phyloP scores from a whole-genome alignment of 2,329 filamentous ascomycete species.

The Fonsecaea erecta region DNA sequence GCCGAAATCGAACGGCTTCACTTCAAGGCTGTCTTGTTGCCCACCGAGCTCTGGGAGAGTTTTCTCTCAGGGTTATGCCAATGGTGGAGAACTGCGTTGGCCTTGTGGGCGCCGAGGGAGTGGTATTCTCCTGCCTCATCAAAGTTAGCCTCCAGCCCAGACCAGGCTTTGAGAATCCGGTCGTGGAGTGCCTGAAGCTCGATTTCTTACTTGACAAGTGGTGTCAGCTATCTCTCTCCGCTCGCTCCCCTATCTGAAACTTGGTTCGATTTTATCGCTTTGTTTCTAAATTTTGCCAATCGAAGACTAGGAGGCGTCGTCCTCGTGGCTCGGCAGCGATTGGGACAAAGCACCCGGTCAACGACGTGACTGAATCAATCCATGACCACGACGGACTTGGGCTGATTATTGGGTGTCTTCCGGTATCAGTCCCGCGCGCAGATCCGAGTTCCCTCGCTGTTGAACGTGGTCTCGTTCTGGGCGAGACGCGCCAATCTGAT shows the following conservation, averaged over 20 bases:
- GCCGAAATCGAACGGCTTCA: neutral
- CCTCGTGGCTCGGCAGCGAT: neutral
- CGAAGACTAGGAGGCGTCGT: neutral
- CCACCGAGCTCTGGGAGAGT: neutral
- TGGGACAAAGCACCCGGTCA: conserved; percentile 8
- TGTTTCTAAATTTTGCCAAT: conserved; percentile 3
- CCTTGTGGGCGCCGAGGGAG: neutral
- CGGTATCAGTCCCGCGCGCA: conserved; percentile 3
- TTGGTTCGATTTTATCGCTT: conserved; percentile 5
- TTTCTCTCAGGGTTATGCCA: neutral
- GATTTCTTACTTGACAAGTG: conserved; percentile 22
- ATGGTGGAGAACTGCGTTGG: neutral
- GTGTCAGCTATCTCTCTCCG: conserved; percentile 24
- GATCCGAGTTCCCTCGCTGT: neutral
- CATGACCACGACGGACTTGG: neutral
- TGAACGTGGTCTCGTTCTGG: neutral
- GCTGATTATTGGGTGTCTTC: conserved; percentile 1
- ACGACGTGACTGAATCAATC: conserved; percentile 5
- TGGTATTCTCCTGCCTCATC: conserved; percentile 12
- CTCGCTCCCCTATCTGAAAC: conserved; percentile 19
- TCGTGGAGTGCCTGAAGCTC: conserved; percentile 1
- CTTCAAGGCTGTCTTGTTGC: neutral
- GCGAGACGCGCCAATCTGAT: conserved; percentile 10
- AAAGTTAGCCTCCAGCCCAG: conserved; percentile 10
- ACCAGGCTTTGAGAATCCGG: neutral